phyloP scores from a whole-genome alignment of 202 grass and related monocot species.

The Miscanthus sacchariflorus region DNA sequence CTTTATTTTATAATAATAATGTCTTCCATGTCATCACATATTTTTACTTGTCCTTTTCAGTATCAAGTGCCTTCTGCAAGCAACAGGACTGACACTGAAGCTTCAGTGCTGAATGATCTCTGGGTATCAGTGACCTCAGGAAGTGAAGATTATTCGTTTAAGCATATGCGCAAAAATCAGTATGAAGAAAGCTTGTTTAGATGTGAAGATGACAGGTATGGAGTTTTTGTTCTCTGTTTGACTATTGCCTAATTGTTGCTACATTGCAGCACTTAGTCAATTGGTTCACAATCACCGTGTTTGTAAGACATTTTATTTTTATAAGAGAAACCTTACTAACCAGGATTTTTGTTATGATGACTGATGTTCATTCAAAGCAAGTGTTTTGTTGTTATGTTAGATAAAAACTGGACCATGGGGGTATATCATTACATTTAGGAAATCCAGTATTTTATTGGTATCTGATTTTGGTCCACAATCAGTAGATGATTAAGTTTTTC shows the following conservation, averaged over 20 bases:
- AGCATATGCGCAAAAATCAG: constrained; percentile 97
- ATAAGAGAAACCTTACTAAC: background rate
- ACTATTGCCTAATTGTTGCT: constrained; percentile 15
- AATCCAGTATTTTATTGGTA: background rate
- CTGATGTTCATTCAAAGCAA: background rate
- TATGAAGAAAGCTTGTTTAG: constrained; percentile 98
- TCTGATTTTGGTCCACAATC: background rate
- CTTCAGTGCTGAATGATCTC: constrained; percentile 74
- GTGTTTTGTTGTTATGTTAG: background rate
- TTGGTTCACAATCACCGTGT: background rate
- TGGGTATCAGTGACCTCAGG: constrained; percentile 98
- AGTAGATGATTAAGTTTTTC: constrained; percentile 8
- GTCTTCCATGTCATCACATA: background rate
- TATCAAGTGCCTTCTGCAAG: constrained; percentile 79
- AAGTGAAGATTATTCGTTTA: constrained; percentile 99
- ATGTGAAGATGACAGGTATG: constrained; percentile 90
- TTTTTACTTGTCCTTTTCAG: constrained; percentile 47
- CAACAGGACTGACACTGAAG: constrained; percentile 75
- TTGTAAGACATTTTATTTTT: background rate
- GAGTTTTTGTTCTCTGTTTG: background rate
- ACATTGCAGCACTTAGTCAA: constrained; percentile 34
- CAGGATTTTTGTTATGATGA: background rate
- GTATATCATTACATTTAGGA: background rate
- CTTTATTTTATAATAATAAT: background rate
- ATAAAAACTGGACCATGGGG: background rate